A percentile compares a stretch with the other conserved stretches of the same genome.
Evolutionary conservation across 1,139 yeast species (phyloP).

Genomic region (Geotrichum fermentans): DNA sequence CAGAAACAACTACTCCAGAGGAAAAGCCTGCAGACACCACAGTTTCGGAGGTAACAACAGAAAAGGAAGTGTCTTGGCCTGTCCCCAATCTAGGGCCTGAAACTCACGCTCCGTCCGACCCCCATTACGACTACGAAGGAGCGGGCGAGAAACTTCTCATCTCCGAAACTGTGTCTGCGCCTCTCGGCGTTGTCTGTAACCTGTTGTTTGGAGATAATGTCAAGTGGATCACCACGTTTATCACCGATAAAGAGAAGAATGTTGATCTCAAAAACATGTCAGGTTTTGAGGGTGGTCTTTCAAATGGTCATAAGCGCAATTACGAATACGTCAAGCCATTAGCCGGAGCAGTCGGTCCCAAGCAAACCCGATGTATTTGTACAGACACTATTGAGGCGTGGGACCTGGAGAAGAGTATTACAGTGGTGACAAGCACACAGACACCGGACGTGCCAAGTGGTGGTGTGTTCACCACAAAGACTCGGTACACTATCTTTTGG

Average conservation of each 20-base stretch:
- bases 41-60: background rate
- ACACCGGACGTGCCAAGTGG: conserved; percentile 98
- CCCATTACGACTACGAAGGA: conserved; percentile 49
- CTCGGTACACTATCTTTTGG: conserved; percentile 69
- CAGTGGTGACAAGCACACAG: conserved; percentile 61
- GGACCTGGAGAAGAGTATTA: conserved; percentile 54
- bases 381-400: conserved; percentile 64
- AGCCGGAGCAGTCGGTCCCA: conserved; percentile 84
- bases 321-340: conserved; percentile 78
- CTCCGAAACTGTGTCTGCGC: conserved; percentile 63
- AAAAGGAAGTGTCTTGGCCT: conserved; percentile 29
- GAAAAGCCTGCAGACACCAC: conserved; percentile 13
- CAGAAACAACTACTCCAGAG: background rate
- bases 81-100: conserved; percentile 48
- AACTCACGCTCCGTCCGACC: conserved; percentile 51
- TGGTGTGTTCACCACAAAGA: conserved; percentile 65
- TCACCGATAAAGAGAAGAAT: conserved; percentile 67
- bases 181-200: conserved; percentile 70
- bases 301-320: conserved; percentile 46
- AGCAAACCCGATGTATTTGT: conserved; percentile 79
- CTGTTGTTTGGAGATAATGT: conserved; percentile 73
- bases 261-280: conserved; percentile 59
- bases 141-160: conserved; percentile 57
- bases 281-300: conserved; percentile 40
- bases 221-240: conserved; percentile 47